Evolutionary conservation across 257 asterid genomes (phyloP).

Genomic region (Gentiana dahurica): DNA sequence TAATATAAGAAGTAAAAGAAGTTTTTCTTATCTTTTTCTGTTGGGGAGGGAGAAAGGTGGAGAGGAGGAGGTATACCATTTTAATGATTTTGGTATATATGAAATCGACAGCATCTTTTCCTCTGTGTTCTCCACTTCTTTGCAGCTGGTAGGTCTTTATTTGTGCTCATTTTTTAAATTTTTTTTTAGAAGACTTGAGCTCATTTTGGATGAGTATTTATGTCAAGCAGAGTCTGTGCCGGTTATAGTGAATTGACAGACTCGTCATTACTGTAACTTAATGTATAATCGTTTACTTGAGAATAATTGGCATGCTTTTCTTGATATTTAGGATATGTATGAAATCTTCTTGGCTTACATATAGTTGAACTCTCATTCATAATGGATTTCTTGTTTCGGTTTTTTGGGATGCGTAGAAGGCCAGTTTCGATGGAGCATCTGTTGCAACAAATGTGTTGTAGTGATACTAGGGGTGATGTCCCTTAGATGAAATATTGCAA

Average conservation of each 20-base stretch:
- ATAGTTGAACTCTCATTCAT: background rate
- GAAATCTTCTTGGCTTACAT: background rate
- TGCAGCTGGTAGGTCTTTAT: slow-evolving; percentile 40
- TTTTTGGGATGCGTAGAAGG: background rate
- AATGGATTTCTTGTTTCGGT: background rate
- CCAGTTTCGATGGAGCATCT: no score
- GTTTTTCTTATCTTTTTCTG: background rate
- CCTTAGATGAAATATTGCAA: no score
- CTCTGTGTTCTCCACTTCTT: slow-evolving; percentile 9
- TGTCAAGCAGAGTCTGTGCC: background rate
- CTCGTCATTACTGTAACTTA: background rate
- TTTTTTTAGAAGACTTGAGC: no score
- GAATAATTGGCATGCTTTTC: background rate
- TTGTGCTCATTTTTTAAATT: slow-evolving; percentile 33
- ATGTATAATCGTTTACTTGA: background rate
- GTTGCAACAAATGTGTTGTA: no score
- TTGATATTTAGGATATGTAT: background rate
- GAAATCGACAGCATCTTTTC: background rate
- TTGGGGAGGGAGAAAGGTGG: background rate
- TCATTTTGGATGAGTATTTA: slow-evolving; percentile 40
- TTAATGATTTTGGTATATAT: background rate
- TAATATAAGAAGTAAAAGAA: background rate
- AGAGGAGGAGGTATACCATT: background rate
- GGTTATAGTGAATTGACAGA: no score
- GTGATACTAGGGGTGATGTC: no score